Conservation (phyloP, 148 eudicot genomes). For the Fagopyrum esculentum region DNA sequence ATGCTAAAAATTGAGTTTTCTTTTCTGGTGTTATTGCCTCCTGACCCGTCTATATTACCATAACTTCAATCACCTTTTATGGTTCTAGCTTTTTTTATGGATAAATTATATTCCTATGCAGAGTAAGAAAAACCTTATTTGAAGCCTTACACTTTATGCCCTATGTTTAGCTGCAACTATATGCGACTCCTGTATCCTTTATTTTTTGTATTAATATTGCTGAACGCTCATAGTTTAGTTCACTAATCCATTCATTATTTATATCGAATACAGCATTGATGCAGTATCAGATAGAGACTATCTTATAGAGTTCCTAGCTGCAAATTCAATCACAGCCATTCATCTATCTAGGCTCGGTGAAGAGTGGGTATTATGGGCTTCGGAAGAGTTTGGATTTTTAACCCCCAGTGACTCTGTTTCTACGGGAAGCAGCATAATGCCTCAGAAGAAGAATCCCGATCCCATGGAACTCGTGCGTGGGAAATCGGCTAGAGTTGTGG, state of each 20-base stretch:
- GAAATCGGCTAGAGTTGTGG: constrained; percentile 84
- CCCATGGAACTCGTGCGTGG: constrained; percentile 99
- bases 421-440: constrained; percentile 99
- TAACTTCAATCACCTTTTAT: too few species aligned
- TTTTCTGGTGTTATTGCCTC: too few species aligned
- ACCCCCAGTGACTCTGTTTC: constrained; percentile 92
- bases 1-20: too few species aligned
- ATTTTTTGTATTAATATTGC: background rate
- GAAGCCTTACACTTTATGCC: background rate
- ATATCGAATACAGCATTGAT: constrained; percentile 69
- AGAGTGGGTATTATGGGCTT: constrained; percentile 83
- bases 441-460: constrained; percentile 98
- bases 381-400: constrained; percentile 40
- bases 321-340: constrained; percentile 80
- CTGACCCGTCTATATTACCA: too few species aligned
- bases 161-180: background rate
- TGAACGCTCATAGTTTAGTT: background rate
- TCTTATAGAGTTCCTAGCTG: constrained; percentile 89
- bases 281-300: constrained; percentile 99
- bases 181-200: background rate
- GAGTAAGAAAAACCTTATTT: too few species aligned
- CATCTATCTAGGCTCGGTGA: constrained; percentile 98
- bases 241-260: constrained; percentile 17
- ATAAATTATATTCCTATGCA: too few species aligned
- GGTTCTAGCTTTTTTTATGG: constrained; percentile 55